Percentiles rank a stretch among this genome's conserved stretches.
phyloP scores from a whole-genome alignment of 83 land plant species.

The Larix sibirica region DNA sequence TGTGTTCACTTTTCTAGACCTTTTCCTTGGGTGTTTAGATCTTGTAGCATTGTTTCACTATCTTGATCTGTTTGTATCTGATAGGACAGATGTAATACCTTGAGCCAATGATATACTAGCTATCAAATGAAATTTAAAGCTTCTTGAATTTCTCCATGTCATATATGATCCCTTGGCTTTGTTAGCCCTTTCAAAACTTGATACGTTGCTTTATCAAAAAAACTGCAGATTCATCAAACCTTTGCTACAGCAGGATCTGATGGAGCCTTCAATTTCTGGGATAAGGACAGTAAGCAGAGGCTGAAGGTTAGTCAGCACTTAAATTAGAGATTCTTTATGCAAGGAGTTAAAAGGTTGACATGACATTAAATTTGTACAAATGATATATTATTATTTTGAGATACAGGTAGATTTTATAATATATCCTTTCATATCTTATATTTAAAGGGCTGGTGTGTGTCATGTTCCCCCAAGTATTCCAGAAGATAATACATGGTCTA shows the following conservation, averaged over 20 bases:
- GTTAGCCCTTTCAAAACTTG: not conserved
- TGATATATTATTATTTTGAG: not conserved
- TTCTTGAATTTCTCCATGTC: not conserved
- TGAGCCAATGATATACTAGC: not conserved
- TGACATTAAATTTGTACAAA: not conserved
- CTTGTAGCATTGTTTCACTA: not conserved
- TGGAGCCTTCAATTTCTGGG: constrained; percentile 97
- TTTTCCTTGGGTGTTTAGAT: not conserved
- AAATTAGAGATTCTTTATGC: not conserved
- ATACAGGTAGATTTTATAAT: not conserved
- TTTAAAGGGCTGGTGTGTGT: too few relatives aligned
- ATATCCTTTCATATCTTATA: not conserved
- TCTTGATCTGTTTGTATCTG: not conserved
- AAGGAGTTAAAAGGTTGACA: not conserved
- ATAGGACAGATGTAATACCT: not conserved
- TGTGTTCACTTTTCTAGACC: too few relatives aligned
- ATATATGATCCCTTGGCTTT: not conserved
- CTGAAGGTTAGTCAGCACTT: constrained; percentile 59
- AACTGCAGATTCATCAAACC: constrained; percentile 81
- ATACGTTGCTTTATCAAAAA: not conserved
- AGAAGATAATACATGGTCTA: too few relatives aligned
- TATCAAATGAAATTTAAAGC: not conserved
- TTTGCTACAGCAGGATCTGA: constrained; percentile 98
- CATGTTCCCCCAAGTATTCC: too few relatives aligned
- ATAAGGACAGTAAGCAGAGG: constrained; percentile 94